These are phyloP conservation scores for Cardamine occulta DNA, from an alignment of 345 rosid genomes.

Conservation along the genomic window DNA sequence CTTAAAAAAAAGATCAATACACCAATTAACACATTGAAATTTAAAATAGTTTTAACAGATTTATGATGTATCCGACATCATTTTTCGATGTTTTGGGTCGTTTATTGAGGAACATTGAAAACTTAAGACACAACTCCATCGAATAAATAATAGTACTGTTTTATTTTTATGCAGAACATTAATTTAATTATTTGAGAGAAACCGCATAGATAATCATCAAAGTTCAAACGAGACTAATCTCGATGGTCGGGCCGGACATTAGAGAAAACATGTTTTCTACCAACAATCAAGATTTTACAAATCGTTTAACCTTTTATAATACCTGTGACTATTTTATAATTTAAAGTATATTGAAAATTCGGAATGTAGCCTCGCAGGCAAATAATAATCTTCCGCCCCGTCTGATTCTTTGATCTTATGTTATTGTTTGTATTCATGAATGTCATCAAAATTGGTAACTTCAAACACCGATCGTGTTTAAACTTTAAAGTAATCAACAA, in stretches of 20 bases:
- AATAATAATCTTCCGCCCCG: constrained; percentile 1
- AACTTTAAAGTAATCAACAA: constrained; percentile 18
- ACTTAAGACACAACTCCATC: constrained; percentile 11
- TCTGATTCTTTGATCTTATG: not conserved
- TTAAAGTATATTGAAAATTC: not conserved
- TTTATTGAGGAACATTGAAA: constrained; percentile 7
- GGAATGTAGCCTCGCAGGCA: not conserved
- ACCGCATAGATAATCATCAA: not conserved
- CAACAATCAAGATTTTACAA: constrained; percentile 15
- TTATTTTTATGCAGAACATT: not conserved
- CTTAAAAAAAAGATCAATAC: not conserved
- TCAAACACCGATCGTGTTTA: constrained; percentile 8
- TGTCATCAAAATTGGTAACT: constrained; percentile 14
- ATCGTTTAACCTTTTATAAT: constrained; percentile 4
- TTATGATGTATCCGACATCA: constrained; percentile 20
- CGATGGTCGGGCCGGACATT: constrained; percentile 10
- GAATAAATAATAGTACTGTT: not conserved
- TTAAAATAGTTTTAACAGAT: not conserved
- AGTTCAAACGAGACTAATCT: constrained; percentile 12
- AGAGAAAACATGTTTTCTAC: constrained; percentile 35
- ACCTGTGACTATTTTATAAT: not conserved
- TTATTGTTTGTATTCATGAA: constrained; percentile 3
- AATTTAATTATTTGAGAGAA: not conserved
- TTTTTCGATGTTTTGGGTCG: constrained; percentile 25
- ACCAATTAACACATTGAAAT: not conserved